These are phyloP conservation scores for Andrographis paniculata DNA, from an alignment of 305 asterid species.

Conservation along the genomic window DNA sequence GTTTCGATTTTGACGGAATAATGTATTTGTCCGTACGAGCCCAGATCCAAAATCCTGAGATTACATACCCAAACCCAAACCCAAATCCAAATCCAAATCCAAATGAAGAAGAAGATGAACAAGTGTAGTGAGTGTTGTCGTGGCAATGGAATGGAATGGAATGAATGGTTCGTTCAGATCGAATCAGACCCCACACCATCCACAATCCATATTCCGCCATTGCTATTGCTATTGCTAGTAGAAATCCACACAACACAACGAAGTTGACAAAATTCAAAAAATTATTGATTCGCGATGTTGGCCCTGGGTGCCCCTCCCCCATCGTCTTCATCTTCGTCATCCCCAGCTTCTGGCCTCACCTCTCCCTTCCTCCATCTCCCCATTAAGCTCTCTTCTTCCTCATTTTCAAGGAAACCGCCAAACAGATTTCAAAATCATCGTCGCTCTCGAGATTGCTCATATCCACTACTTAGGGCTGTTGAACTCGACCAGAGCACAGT, in stretches of 20 bases:
- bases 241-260: no score
- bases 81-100: no score
- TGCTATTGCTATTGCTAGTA: background rate
- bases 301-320: constrained; percentile 36
- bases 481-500: constrained; percentile 94
- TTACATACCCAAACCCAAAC: no score
- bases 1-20: no score
- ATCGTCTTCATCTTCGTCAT: no score
- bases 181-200: constrained; percentile 41
- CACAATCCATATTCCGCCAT: constrained; percentile 20
- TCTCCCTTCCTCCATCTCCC: constrained; percentile 58
- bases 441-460: constrained; percentile 26
- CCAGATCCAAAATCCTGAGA: no score
- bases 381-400: constrained; percentile 31
- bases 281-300: no score
- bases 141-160: no score
- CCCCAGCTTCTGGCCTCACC: constrained; percentile 37
- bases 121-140: no score
- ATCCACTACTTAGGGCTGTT: constrained; percentile 63
- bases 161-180: constrained; percentile 16
- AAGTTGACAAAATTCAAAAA: no score
- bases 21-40: no score
- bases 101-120: no score
- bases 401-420: constrained; percentile 26
- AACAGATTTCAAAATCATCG: constrained; percentile 31